Evolutionary conservation across 2,329 filamentous ascomycete species (phyloP).

Genomic region (Venturia aucupariae): DNA sequence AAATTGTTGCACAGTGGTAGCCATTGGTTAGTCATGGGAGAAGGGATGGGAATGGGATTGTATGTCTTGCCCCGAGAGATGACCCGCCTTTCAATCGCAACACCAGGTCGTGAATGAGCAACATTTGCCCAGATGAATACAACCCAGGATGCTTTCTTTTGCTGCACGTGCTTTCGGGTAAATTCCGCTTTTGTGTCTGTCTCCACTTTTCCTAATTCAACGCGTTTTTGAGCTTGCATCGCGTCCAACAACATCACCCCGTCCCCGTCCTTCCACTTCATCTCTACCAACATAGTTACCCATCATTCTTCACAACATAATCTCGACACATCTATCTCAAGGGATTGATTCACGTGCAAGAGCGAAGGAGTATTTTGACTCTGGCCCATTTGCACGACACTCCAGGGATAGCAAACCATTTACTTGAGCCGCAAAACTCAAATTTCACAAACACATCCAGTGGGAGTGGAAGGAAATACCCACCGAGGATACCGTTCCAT

Average conservation of each 20-base stretch:
- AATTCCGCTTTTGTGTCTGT: not conserved
- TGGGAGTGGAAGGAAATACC: not conserved
- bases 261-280: not conserved
- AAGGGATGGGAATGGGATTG: not conserved
- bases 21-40: not conserved
- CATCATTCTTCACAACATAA: not conserved
- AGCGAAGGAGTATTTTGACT: not conserved
- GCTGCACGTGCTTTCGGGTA: not conserved
- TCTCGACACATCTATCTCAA: not conserved
- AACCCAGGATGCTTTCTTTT: too few relatives aligned
- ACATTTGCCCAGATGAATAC: too few relatives aligned
- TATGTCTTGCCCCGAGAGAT: too few relatives aligned
- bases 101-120: not conserved
- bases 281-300: not conserved
- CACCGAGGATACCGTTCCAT: not conserved
- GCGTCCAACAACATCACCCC: not conserved
- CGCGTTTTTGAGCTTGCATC: not conserved
- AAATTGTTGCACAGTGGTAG: not conserved
- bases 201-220: not conserved
- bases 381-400: not conserved
- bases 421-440: not conserved
- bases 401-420: not conserved
- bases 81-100: not conserved
- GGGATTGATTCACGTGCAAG: not conserved
- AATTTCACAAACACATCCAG: too few relatives aligned